Percentiles rank a stretch among this genome's conserved stretches.
Evolutionary conservation across 2,329 filamentous ascomycete genomes (phyloP).

Genomic region (Colletotrichum sp.): DNA sequence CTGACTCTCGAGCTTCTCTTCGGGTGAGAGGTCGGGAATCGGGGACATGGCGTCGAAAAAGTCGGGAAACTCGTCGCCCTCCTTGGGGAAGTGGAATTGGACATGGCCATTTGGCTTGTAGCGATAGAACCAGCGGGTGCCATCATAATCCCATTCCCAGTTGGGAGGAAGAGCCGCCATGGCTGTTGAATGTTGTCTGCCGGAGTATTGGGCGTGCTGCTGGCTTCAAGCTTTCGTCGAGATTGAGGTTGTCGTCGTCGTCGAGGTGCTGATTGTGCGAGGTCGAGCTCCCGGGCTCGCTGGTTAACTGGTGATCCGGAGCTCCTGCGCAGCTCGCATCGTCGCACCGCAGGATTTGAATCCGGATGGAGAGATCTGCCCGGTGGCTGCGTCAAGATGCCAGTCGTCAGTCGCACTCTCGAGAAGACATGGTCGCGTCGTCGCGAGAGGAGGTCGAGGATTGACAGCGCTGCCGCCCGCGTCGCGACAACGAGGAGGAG

Average conservation of each 20-base stretch:
- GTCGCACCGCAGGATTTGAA: neutral
- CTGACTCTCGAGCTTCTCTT: slow-evolving; percentile 58
- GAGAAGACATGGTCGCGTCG: neutral
- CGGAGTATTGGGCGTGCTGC: too few species aligned
- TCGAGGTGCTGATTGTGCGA: neutral
- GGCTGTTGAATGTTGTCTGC: neutral
- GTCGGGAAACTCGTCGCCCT: slow-evolving; percentile 64
- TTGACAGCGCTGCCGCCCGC: neutral
- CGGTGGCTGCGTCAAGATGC: neutral
- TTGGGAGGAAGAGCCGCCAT: slow-evolving; percentile 54
- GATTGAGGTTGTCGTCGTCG: neutral
- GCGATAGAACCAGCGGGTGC: slow-evolving; percentile 61
- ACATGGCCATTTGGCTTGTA: slow-evolving; percentile 59
- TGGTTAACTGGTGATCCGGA: neutral
- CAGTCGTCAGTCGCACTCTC: neutral
- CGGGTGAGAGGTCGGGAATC: slow-evolving; percentile 49
- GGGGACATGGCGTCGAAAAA: slow-evolving; percentile 43
- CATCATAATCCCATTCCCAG: slow-evolving; percentile 66
- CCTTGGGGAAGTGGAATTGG: slow-evolving; percentile 62
- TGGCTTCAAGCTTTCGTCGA: neutral
- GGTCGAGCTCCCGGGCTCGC: neutral
- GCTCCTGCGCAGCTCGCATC: neutral
- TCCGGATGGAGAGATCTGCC: neutral
- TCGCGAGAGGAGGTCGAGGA: neutral
- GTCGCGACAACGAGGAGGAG: neutral